Evolutionary conservation across 139 green algal species (phyloP).

Genomic region (Chlorella sorokiniana): DNA sequence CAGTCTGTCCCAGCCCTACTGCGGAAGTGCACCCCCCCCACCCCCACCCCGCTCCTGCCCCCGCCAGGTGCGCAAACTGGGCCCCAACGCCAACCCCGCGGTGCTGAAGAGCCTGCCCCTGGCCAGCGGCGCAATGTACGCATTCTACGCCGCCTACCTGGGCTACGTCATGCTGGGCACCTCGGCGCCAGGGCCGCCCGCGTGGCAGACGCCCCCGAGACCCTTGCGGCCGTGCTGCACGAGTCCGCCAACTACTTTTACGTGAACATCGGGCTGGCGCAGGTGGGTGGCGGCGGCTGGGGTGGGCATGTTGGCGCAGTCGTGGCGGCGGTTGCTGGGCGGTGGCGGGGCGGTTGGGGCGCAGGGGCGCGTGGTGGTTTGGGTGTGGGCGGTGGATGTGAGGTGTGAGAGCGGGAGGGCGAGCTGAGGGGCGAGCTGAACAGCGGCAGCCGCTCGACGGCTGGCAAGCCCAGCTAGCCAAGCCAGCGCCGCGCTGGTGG

Average conservation of each 20-base stretch:
- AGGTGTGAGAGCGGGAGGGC: no score
- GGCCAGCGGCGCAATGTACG: conserved; percentile 53
- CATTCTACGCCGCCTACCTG: conserved; percentile 69
- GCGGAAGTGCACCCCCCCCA: no score
- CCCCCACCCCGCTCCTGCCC: no score
- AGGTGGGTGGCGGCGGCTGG: not conserved
- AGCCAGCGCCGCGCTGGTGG: no score
- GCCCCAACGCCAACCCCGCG: conserved; percentile 59
- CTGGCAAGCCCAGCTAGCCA: no score
- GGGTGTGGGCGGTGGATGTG: no score
- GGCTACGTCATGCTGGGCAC: conserved; percentile 61
- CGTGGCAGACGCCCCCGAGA: conserved; percentile 46
- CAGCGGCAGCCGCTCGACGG: no score
- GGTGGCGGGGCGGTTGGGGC: no score
- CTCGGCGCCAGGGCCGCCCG: conserved; percentile 60
- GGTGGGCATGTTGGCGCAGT: not conserved
- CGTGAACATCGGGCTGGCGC: conserved; percentile 68
- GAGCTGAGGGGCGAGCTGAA: no score
- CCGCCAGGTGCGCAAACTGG: conserved; percentile 58
- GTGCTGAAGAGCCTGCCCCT: conserved; percentile 62
- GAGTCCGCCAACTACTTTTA: conserved; percentile 90
- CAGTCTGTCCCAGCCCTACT: no score
- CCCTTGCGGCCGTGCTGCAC: conserved; percentile 58
- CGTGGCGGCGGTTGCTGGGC: no score
- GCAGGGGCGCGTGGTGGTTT: no score